Evolutionary conservation across 768 basidiomycete genomes (phyloP).

Genomic region (Amanita jacksonii): DNA sequence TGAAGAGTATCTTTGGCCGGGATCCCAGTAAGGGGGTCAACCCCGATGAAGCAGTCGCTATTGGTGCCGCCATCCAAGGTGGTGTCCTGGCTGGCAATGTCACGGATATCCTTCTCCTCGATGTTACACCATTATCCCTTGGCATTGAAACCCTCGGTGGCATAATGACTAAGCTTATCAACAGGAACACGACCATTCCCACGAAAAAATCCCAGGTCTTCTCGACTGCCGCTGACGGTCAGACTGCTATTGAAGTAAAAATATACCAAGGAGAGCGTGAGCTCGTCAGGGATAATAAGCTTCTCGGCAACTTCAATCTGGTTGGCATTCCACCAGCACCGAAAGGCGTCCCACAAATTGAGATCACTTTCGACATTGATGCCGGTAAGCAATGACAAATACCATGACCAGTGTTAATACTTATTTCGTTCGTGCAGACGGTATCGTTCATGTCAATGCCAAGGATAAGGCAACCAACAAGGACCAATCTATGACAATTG

Average conservation of each 20-base stretch:
- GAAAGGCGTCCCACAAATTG: conserved; percentile 78
- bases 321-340: conserved; percentile 90
- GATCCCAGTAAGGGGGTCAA: conserved; percentile 99
- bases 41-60: conserved; percentile 98
- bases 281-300: conserved; percentile 95
- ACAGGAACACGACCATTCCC: conserved; percentile 97
- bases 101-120: conserved; percentile 89
- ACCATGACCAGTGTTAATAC: neutral
- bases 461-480: conserved; percentile 90
- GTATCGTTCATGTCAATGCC: conserved; percentile 95
- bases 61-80: conserved; percentile 96
- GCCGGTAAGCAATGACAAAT: conserved; percentile 46
- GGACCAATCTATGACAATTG: conserved; percentile 95
- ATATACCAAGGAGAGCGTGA: conserved; percentile 99
- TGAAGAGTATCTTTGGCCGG: conserved; percentile 88
- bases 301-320: conserved; percentile 99
- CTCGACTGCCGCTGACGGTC: conserved; percentile 97
- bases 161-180: conserved; percentile 99
- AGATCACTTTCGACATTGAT: conserved; percentile 94
- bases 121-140: conserved; percentile 94
- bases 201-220: conserved; percentile 99
- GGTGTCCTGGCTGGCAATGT: conserved; percentile 96
- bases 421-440: conserved; percentile 41
- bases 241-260: conserved; percentile 99
- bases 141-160: conserved; percentile 98